A percentile compares a stretch with the other conserved stretches of the same genome.
phyloP scores from a whole-genome alignment of 2,329 filamentous ascomycete genomes.

The Sporothrix pseudoabietina region DNA sequence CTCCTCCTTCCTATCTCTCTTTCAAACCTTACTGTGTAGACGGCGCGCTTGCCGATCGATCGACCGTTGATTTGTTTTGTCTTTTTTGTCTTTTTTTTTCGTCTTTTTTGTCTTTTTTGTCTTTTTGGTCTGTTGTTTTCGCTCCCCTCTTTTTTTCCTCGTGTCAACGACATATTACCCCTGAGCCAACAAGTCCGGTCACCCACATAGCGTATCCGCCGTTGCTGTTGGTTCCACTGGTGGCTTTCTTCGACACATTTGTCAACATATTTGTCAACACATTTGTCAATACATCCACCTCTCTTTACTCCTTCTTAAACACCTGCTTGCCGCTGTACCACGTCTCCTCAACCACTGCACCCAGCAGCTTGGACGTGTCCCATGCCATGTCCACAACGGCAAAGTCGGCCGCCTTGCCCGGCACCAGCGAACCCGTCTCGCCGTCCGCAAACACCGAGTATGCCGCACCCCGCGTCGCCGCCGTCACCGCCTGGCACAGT shows the following conservation, averaged over 20 bases:
- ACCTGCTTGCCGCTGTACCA: slow-evolving; percentile 55
- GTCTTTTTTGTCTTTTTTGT: slow-evolving; percentile 1
- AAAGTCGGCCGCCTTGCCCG: slow-evolving; percentile 60
- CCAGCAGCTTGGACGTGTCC: slow-evolving; percentile 50
- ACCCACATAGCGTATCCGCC: slow-evolving; percentile 7
- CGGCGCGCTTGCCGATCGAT: slow-evolving; percentile 8
- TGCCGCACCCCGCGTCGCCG: slow-evolving; percentile 58
- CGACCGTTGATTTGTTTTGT: not conserved
- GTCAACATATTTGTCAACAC: not conserved
- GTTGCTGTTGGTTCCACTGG: not conserved
- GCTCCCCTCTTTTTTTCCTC: slow-evolving; percentile 15
- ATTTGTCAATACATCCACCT: not conserved
- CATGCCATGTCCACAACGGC: slow-evolving; percentile 56
- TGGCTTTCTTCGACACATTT: not conserved
- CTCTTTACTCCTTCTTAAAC: slow-evolving; percentile 34
- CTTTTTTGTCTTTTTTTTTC: not conserved
- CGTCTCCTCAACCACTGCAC: slow-evolving; percentile 53
- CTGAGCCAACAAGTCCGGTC: slow-evolving; percentile 14
- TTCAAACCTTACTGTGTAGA: not conserved
- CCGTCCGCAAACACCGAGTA: slow-evolving; percentile 61
- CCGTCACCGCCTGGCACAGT: slow-evolving; percentile 56
- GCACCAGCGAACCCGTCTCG: slow-evolving; percentile 55
- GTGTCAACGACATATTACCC: not conserved
- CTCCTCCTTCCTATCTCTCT: not conserved
- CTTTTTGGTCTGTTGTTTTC: not conserved